phyloP scores from a whole-genome alignment of 306 rosid genomes.

The Amphicarpaea edgeworthii region DNA sequence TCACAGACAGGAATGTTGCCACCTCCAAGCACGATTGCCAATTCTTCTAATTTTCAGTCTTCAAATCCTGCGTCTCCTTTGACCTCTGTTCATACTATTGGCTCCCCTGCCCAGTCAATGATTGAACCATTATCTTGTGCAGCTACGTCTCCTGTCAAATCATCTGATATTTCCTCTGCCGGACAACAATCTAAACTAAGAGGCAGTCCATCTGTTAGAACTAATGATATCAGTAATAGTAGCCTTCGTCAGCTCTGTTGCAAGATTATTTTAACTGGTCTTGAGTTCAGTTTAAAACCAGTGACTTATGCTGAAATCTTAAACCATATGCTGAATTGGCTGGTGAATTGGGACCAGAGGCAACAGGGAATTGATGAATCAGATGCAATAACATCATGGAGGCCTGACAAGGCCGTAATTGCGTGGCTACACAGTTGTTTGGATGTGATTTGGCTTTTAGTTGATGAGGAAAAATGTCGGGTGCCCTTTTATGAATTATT shows the following conservation, averaged over 20 bases:
- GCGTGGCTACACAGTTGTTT: slow-evolving; percentile 98
- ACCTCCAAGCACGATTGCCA: slow-evolving; percentile 60
- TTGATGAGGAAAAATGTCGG: slow-evolving; percentile 90
- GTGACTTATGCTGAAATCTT: slow-evolving; percentile 81
- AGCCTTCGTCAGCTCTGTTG: slow-evolving; percentile 98
- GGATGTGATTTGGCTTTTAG: slow-evolving; percentile 98
- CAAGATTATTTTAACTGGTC: slow-evolving; percentile 91
- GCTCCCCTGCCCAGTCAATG: slow-evolving; percentile 82
- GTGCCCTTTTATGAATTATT: slow-evolving; percentile 96
- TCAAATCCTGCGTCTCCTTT: slow-evolving; percentile 94
- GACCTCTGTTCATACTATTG: slow-evolving; percentile 82
- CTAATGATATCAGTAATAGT: slow-evolving; percentile 84
- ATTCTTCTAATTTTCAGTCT: slow-evolving; percentile 77
- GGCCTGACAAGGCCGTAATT: slow-evolving; percentile 82
- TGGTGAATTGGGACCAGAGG: slow-evolving; percentile 95
- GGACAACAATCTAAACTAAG: slow-evolving; percentile 68
- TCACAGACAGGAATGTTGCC: slow-evolving; percentile 81
- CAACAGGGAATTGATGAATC: slow-evolving; percentile 78
- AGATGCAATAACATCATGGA: slow-evolving; percentile 67
- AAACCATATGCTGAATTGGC: slow-evolving; percentile 92
- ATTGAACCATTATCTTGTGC: slow-evolving; percentile 71
- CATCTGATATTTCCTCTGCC: slow-evolving; percentile 69
- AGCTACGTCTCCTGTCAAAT: slow-evolving; percentile 80
- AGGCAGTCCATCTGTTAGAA: slow-evolving; percentile 66
- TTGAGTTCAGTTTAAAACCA: slow-evolving; percentile 80